A percentile compares a stretch with the other conserved stretches of the same genome.
These are phyloP conservation scores for Thelonectria olida DNA, from an alignment of 2,329 filamentous ascomycete genomes.

Conservation along the genomic window DNA sequence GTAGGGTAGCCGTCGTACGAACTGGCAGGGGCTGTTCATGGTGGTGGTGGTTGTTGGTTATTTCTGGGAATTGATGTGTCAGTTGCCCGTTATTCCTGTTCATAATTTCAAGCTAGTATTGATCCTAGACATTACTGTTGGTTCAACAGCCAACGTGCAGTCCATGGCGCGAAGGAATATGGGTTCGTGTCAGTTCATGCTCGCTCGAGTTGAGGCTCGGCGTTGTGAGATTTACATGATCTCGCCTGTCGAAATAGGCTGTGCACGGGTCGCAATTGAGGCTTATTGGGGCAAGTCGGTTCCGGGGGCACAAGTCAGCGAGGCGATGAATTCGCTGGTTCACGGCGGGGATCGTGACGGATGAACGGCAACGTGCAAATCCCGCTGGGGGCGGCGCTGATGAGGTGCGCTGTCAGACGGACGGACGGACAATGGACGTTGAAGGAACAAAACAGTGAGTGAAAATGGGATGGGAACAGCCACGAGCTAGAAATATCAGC, in stretches of 20 bases:
- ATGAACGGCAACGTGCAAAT: slow-evolving; percentile 2
- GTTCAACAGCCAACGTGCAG: not conserved
- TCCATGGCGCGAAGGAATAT: not conserved
- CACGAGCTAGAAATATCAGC: not conserved
- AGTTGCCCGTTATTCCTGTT: too few relatives aligned
- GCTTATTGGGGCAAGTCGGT: slow-evolving; percentile 2
- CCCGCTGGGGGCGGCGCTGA: not conserved
- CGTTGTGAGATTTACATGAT: not conserved
- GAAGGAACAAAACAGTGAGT: not conserved
- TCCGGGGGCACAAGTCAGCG: not conserved
- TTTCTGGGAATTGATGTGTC: not conserved
- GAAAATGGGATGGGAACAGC: not conserved
- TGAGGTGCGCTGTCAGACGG: too few relatives aligned
- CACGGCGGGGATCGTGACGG: slow-evolving; percentile 11
- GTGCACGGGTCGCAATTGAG: slow-evolving; percentile 9
- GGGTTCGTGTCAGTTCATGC: not conserved
- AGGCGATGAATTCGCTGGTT: slow-evolving; percentile 15
- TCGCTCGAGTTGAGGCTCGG: not conserved
- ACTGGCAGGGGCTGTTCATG: too few relatives aligned
- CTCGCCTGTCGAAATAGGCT: not conserved
- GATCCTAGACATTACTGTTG: not conserved
- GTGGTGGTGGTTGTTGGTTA: not conserved
- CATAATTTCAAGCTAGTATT: not conserved
- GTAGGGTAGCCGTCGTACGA: not conserved
- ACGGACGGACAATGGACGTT: not conserved